phyloP scores from a whole-genome alignment of 106 monocot species.

The Dioscorea dumetorum region DNA sequence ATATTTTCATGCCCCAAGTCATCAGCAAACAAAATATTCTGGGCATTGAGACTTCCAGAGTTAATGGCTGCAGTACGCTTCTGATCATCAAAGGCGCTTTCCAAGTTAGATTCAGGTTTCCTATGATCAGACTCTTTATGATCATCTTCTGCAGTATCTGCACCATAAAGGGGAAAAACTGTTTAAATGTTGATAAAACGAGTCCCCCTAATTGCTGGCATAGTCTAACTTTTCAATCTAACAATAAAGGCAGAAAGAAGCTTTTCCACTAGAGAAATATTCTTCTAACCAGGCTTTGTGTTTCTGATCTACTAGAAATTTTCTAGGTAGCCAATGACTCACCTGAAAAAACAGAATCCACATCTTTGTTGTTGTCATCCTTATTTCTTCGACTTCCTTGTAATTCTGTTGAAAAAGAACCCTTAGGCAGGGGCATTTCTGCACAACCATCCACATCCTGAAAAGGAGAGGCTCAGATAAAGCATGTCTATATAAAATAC shows the following conservation, averaged over 20 bases:
- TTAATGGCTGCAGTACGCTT: slow-evolving; percentile 31
- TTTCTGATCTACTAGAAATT: slow-evolving; percentile 21
- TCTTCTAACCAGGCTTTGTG: slow-evolving; percentile 41
- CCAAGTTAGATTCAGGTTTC: neutral
- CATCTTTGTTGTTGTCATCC: neutral
- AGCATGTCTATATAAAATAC: too few relatives aligned
- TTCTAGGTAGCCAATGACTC: slow-evolving; percentile 9
- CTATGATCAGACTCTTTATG: too few relatives aligned
- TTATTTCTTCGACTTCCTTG: slow-evolving; percentile 10
- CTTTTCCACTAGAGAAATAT: slow-evolving; percentile 72
- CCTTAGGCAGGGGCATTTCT: too few relatives aligned
- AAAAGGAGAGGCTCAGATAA: too few relatives aligned
- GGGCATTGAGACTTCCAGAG: slow-evolving; percentile 25
- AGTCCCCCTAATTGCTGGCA: slow-evolving; percentile 17
- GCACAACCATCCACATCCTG: too few relatives aligned
- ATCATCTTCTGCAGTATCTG: too few relatives aligned
- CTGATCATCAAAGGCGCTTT: slow-evolving; percentile 35
- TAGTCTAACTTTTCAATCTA: slow-evolving; percentile 28
- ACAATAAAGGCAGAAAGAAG: slow-evolving; percentile 81
- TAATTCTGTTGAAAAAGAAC: too few relatives aligned
- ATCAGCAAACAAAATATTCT: slow-evolving; percentile 19
- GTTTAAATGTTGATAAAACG: slow-evolving; percentile 19
- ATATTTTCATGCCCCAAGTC: slow-evolving; percentile 31
- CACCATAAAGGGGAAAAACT: slow-evolving; percentile 22
- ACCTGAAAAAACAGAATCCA: neutral